Evolutionary conservation across 192 early-diverging fungal species (phyloP).

Genomic region (Coemansia sp.): DNA sequence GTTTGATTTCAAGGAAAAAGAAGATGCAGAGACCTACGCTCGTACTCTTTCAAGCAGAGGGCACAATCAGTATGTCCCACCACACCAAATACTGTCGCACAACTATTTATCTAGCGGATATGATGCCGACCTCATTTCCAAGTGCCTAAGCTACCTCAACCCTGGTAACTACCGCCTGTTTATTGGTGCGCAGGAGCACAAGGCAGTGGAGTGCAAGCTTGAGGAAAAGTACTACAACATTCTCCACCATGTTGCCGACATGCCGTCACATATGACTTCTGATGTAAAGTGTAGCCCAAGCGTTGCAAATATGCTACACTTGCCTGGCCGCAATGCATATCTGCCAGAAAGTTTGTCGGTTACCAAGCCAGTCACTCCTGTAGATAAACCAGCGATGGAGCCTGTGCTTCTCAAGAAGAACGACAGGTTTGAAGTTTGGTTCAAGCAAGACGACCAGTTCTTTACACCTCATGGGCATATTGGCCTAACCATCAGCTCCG

Average conservation of each 20-base stretch:
- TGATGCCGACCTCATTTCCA: slow-evolving; percentile 62
- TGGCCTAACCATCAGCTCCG: slow-evolving; percentile 56
- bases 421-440: slow-evolving; percentile 70
- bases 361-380: not conserved
- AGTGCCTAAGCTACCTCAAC: slow-evolving; percentile 60
- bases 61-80: slow-evolving; percentile 65
- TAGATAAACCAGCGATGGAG: slow-evolving; percentile 2
- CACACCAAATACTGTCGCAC: slow-evolving; percentile 66
- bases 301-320: not conserved
- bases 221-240: slow-evolving; percentile 79
- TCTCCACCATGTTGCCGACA: slow-evolving; percentile 62
- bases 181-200: slow-evolving; percentile 41
- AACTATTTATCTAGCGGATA: slow-evolving; percentile 64
- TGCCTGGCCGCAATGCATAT: slow-evolving; percentile 13
- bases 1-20: slow-evolving; percentile 70
- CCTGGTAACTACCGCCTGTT: slow-evolving; percentile 62
- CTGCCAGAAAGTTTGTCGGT: slow-evolving; percentile 33
- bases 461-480: slow-evolving; percentile 80
- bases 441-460: slow-evolving; percentile 89
- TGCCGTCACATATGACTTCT: not conserved
- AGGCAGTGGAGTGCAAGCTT: slow-evolving; percentile 23
- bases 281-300: not conserved
- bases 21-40: slow-evolving; percentile 49
- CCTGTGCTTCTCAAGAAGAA: slow-evolving; percentile 19
- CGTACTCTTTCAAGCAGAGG: not conserved